Percentiles rank a stretch among this genome's conserved stretches.
phyloP scores from a whole-genome alignment of 2,329 filamentous ascomycete species.

The Hypoxylon sp. region DNA sequence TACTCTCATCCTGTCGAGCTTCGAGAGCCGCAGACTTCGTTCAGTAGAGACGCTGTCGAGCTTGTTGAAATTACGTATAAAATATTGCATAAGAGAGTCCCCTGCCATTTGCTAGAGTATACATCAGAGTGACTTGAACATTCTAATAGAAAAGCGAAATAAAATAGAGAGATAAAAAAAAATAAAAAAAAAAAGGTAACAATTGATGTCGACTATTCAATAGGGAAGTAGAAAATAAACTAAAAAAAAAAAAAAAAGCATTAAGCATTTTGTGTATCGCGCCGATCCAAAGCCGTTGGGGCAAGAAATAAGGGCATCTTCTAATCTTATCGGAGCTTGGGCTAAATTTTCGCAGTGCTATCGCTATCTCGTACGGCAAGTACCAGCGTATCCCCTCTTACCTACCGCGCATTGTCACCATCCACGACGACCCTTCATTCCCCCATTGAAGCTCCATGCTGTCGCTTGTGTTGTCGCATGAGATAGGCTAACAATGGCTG shows the following conservation, averaged over 20 bases:
- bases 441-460: slow-evolving; percentile 13
- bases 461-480: slow-evolving; percentile 23
- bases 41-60: too few species aligned
- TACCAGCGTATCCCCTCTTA: slow-evolving; percentile 1
- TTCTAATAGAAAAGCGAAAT: too few species aligned
- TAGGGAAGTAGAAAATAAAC: too few species aligned
- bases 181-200: too few species aligned
- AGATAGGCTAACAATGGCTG: slow-evolving; percentile 40
- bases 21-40: too few species aligned
- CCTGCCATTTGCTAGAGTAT: too few species aligned
- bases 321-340: slow-evolving; percentile 38
- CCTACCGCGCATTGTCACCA: neutral
- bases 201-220: too few species aligned
- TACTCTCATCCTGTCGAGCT: too few species aligned
- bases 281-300: slow-evolving; percentile 39
- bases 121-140: too few species aligned
- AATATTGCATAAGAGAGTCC: too few species aligned
- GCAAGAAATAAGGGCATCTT: slow-evolving; percentile 44
- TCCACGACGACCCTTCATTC: slow-evolving; percentile 7
- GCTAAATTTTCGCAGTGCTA: slow-evolving; percentile 41
- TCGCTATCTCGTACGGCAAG: slow-evolving; percentile 5
- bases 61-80: too few species aligned
- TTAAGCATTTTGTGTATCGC: slow-evolving; percentile 40
- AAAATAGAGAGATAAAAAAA: too few species aligned
- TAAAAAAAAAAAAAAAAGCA: neutral